Base-by-base conservation (phyloP, 2,329 filamentous ascomycete species). In the Cordyceps sp. region DNA sequence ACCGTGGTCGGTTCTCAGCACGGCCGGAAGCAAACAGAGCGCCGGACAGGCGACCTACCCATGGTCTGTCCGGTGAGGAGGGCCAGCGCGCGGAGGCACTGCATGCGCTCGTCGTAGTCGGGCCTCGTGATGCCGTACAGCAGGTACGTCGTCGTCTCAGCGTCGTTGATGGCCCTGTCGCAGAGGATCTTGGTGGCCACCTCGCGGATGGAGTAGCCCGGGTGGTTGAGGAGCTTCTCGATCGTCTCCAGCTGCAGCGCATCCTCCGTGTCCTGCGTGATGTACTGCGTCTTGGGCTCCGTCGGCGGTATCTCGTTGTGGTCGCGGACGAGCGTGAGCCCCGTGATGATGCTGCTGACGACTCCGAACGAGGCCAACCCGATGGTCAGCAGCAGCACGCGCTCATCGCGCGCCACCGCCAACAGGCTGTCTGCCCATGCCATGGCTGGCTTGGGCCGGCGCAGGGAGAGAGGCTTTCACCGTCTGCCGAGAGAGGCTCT, bases 191-290 rank as follows among this genome's bases (percentile, higher is more conserved):
- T 69, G 38, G 64, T 63, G 10, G 75, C 71, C 35, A 78, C 76
- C 37, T 81, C 75, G 40, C 75, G 65, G 39, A 86, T 78, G 15
- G 78, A 69, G 45, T 71, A 76, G 50, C 76, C 88, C 37, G 78
- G 78, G 49, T 79, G 79, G 32, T 67, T 61, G 10, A 80, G 58
- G 4, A 86, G 63, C 39, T 72, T 78, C 32, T 73, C 61, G 9
- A 86, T 59, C 0, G 80, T 85, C 26, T 66, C 61, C 10, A 73
- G 47, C 36, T 73, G 69, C 26, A 85, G 60, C 3, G 77, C 69
- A 46, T 84, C 78, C 45, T 85, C 78, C 3, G 77, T 81, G 17
- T 78, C 73, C 49, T 84, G 75, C 12, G 73, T 79, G 40, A 83
- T 79, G 48, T 81, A 80, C 42, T 77, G 70, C 31, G 78, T 70